Evolutionary conservation across 805 yeast genomes (phyloP), one percentile per base, ranked within the genome.

Genomic region (Candida vaughaniae): DNA sequence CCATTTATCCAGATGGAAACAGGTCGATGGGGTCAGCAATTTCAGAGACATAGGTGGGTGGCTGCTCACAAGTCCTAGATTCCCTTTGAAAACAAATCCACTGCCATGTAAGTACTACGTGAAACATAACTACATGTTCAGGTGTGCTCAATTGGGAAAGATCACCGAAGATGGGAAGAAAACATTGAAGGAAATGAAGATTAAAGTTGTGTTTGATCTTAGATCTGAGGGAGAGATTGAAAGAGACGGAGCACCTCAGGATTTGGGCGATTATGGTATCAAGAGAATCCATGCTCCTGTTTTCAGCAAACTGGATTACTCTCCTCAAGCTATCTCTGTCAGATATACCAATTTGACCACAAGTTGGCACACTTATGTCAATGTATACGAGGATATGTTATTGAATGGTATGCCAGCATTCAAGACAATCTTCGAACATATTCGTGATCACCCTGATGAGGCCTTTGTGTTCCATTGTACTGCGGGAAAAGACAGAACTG

Each of bases 401-500:
- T 62, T 55, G 4, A 48, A 60, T 16, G 89, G 87, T 0, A 55
- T 58, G 1, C 55, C 50, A 3, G 64, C 77, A 4, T 81, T 74
- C 52, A 66, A 62, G 31, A 53, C 55, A 6, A 70, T 86, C 22
- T 75, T 85, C 48, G 56, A 62, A 31, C 76, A 67, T 49, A 62
- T 87, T 31, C 64, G 80, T 31, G 86, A 82, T 39, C 64, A 61
- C 15, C 73, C 76, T 2, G 42, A 49, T 14, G 28, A 31, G 2
- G 66, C 70, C 6, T 61, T 87, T 40, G 58, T 82, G 7, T 77
- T 80, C 56, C 91, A 85, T 53, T 87, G 95, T 60, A 77, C 90
- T 3, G 91, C 91, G 1, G 95, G 95, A 2, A 87, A 86, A 56
- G 95, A 87, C 55, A 72, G 95, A 29, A 86, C 95, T 0, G 95